Base-by-base conservation (phyloP, 441 rosid genomes). In the Breynia disticha region DNA sequence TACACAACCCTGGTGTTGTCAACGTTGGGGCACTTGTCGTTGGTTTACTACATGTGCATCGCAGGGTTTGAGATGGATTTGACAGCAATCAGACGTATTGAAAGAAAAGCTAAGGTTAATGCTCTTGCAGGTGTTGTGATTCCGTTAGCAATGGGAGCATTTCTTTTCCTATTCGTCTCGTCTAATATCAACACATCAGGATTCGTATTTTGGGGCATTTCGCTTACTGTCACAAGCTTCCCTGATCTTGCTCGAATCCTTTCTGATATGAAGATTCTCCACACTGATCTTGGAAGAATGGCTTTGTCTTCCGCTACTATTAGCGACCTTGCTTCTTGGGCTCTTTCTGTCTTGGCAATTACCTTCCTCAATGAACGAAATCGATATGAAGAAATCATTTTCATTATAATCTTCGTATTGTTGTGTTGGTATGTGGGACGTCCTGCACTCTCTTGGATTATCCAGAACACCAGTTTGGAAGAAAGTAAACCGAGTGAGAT, bases 211-310 rank as follows among this genome's bases (percentile, higher is more conserved):
- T 80, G 80, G 59, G 79, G 87, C 1, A 56, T 84, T 11, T 70
- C 82, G 5, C 78, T 83, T 14, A 65, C 74, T 0, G 78, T 82
- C 52, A 84, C 96, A 0, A 80, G 80, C 43, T 82, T 84, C 60
- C 78, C 85, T 0, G 95, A 81, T 50, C 83, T 90, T 4, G 79
- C 84, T 2, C 68, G 78, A 48, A 60, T 79, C 17, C 88, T 87
- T 17, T 76, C 86, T 0, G 86, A 87, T 64, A 76, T 87, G 61
- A 90, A 87, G 66, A 86, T 84, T 20, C 74, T 87, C n/a, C 81
- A 79, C 57, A 56, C 91, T 0, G 90, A 85, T 0, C 59, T 85
- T 10, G 96, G 96, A 10, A 69, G 52, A 38, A 64, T 71, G 0
- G 85, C 95, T 0, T 62, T 85, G 76, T 62, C 80, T 16, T 78